Base-by-base conservation (phyloP, 768 basidiomycete genomes). In the Lactarius vividus region DNA sequence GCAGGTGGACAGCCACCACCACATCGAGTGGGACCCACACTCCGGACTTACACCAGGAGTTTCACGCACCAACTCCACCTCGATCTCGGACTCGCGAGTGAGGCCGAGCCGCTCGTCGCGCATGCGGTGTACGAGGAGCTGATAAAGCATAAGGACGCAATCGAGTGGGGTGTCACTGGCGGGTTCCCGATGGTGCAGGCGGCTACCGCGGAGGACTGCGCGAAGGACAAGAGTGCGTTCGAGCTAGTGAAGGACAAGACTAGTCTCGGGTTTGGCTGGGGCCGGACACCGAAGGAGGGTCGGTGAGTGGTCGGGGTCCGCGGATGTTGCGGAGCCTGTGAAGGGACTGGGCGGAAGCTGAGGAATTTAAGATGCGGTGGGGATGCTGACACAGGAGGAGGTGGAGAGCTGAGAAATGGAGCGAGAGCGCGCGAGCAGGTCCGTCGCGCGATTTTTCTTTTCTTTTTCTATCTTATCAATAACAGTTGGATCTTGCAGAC, bases 1-100 rank as follows among this genome's bases (percentile, higher is more conserved):
- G 29, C 97, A 99, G 75, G 90, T 99, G 73, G 92, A 89, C 28
- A 91, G 89, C 57, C 83, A 94, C 74, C 94, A 96, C 78, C 92
- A 95, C 73, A 94, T 99, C 70, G 97, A 99, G 77, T 99, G 96
- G 96, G 96, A 99, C 76, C 83, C 98, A 23, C 85, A 92, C 56
- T 96, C 96, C 3, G 84, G 90, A 4, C 82, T 98, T 40, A 96
- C 94, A 0, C 96, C 96, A 1, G 91, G 96, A 74, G 81, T 78
- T 98, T 98, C 72, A 85, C 96, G 0, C 77, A 79, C 44, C 86
- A 84, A 57, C 88, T 98, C 39, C 94, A 91, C 72, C 75, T 81
- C 28, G 97, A 98, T 69, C 84, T 98, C 16, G 95, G 94, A 7
- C 82, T 99, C 2, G 82, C 88, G 0, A 92, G 94, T 40, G 94